These are phyloP conservation scores for Debaryomyces fabryi DNA, from an alignment of 1,139 yeast species.

Conservation along the genomic window DNA sequence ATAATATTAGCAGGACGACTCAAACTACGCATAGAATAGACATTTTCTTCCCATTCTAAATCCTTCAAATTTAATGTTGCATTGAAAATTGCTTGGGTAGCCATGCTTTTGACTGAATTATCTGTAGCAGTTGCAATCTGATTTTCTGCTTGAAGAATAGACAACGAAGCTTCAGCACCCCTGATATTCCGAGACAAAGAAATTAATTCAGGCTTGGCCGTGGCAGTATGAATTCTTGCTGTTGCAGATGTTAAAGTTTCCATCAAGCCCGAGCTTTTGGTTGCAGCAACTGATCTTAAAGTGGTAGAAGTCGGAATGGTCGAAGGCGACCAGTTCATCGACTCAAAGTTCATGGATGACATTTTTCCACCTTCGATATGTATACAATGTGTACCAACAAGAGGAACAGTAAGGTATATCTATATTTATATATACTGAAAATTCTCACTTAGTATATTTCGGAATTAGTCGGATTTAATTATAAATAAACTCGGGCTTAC, in stretches of 20 bases:
- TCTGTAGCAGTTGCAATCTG: conserved; percentile 45
- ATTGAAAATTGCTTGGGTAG: conserved; percentile 33
- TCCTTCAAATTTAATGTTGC: conserved; percentile 33
- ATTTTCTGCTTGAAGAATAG: conserved; percentile 32
- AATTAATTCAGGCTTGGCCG: conserved; percentile 13
- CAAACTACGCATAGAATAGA: conserved; percentile 37
- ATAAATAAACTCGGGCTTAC: not conserved
- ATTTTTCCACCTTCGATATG: not conserved
- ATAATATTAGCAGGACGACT: conserved; percentile 29
- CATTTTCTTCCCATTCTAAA: conserved; percentile 25
- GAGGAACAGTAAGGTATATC: not conserved
- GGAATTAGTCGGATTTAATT: not conserved
- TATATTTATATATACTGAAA: not conserved
- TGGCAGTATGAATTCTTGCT: conserved; percentile 2
- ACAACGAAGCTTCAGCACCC: conserved; percentile 42
- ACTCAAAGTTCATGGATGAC: not conserved
- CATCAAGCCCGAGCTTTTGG: conserved; percentile 10
- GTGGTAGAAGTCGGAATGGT: conserved; percentile 29
- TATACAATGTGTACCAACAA: not conserved
- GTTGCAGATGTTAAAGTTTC: conserved; percentile 18
- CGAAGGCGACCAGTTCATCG: conserved; percentile 32
- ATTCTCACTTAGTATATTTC: not conserved
- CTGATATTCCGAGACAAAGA: conserved; percentile 24
- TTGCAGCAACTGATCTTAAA: conserved; percentile 14
- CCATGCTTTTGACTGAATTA: conserved; percentile 25